Conservation (phyloP, 1,139 yeast genomes). For the Blastobotrys arbuscula region DNA sequence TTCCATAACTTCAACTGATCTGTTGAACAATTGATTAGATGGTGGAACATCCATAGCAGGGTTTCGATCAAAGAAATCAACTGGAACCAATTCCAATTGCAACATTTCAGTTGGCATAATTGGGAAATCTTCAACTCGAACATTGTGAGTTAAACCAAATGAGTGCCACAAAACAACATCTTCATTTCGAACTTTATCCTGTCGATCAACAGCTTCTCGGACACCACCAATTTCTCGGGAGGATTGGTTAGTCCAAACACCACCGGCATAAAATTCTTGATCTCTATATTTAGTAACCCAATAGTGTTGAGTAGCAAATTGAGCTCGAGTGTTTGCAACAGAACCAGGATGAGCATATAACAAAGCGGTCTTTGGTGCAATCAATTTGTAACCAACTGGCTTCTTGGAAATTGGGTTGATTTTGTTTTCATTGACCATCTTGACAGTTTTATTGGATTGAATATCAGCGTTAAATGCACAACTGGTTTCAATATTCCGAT, state of each 20-base stretch:
- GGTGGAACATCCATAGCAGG: constrained; percentile 83
- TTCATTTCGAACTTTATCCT: constrained; percentile 69
- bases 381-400: constrained; percentile 80
- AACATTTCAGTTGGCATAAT: constrained; percentile 84
- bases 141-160: constrained; percentile 79
- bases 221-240: constrained; percentile 58
- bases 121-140: constrained; percentile 88
- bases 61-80: constrained; percentile 73
- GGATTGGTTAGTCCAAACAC: constrained; percentile 76
- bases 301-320: constrained; percentile 65
- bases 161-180: constrained; percentile 87
- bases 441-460: constrained; percentile 68
- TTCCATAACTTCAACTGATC: constrained; percentile 48
- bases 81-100: constrained; percentile 64
- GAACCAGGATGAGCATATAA: constrained; percentile 61
- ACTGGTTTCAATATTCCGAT: constrained; percentile 63
- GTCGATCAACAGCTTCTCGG: constrained; percentile 56
- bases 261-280: constrained; percentile 65
- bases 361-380: constrained; percentile 73
- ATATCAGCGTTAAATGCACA: constrained; percentile 73
- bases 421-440: constrained; percentile 66
- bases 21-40: constrained; percentile 64
- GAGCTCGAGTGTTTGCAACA: constrained; percentile 59
- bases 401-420: constrained; percentile 69
- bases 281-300: constrained; percentile 75